Percentiles rank a stretch among this genome's conserved stretches.
Conservation (phyloP, 768 basidiomycete genomes). For the Russula brevipes region DNA sequence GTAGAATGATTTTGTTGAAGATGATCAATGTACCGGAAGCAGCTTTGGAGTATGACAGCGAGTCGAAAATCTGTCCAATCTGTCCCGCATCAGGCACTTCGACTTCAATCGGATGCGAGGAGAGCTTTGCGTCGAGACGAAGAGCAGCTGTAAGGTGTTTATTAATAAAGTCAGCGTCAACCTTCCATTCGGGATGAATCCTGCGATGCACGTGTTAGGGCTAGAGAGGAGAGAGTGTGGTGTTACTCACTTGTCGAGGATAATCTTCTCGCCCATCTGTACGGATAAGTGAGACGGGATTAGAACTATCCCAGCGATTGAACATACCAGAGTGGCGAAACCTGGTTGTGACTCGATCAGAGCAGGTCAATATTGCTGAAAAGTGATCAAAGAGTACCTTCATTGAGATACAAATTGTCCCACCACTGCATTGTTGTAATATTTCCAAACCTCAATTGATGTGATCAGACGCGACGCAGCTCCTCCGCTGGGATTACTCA, state of each 20-base stretch:
- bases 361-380: background rate
- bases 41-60: slow-evolving; percentile 80
- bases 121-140: slow-evolving; percentile 73
- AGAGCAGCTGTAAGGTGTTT: slow-evolving; percentile 72
- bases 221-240: background rate
- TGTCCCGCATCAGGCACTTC: slow-evolving; percentile 81
- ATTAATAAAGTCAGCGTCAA: slow-evolving; percentile 77
- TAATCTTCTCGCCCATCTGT: slow-evolving; percentile 49
- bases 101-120: slow-evolving; percentile 92
- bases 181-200: slow-evolving; percentile 82
- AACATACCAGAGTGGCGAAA: slow-evolving; percentile 66
- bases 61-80: slow-evolving; percentile 79
- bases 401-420: slow-evolving; percentile 78
- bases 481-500: slow-evolving; percentile 26
- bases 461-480: background rate
- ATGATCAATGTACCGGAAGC: slow-evolving; percentile 50
- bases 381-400: slow-evolving; percentile 54
- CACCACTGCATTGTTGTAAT: slow-evolving; percentile 94
- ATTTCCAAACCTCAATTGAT: slow-evolving; percentile 68
- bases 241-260: slow-evolving; percentile 8
- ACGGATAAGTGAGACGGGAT: slow-evolving; percentile 10
- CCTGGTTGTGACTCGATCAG: slow-evolving; percentile 54
- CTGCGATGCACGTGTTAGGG: slow-evolving; percentile 32
- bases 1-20: background rate
- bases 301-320: slow-evolving; percentile 21